Conservation (phyloP, 2,329 filamentous ascomycete genomes). For the Knoxdaviesia proteae region DNA sequence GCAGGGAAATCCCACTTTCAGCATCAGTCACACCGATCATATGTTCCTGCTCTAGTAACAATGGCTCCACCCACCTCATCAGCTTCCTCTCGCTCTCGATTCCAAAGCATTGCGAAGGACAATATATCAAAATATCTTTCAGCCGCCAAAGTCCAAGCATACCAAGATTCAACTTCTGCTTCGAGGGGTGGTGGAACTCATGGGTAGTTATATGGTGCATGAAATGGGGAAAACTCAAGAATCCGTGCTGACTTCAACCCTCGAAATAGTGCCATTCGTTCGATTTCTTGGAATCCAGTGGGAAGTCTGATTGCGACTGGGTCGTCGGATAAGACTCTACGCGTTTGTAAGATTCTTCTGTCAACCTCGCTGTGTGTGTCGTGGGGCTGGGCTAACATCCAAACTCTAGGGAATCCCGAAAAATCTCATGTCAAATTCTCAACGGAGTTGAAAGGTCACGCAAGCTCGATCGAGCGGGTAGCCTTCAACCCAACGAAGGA, state of each 20-base stretch:
- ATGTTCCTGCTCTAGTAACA: too few species aligned
- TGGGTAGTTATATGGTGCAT: too few species aligned
- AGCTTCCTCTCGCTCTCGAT: not conserved
- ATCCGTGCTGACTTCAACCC: slow-evolving; percentile 4
- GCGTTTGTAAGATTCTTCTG: slow-evolving; percentile 39
- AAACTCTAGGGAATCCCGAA: slow-evolving; percentile 46
- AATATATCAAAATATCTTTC: slow-evolving; percentile 47
- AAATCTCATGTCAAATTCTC: slow-evolving; percentile 52
- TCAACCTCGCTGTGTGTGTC: not conserved
- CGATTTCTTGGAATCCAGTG: slow-evolving; percentile 75
- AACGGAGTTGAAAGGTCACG: slow-evolving; percentile 52
- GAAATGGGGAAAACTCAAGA: too few species aligned
- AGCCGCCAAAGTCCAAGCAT: slow-evolving; percentile 48
- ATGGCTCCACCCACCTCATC: too few species aligned
- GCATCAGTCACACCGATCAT: too few species aligned
- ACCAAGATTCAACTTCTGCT: slow-evolving; percentile 38
- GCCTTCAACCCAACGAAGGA: slow-evolving; percentile 62
- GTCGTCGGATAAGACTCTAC: slow-evolving; percentile 44
- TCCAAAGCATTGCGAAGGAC: slow-evolving; percentile 43
- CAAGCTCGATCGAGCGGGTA: slow-evolving; percentile 48
- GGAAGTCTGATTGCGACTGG: slow-evolving; percentile 73
- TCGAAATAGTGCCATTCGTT: slow-evolving; percentile 36
- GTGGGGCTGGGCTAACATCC: not conserved
- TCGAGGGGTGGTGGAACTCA: slow-evolving; percentile 25
- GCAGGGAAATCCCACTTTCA: too few species aligned